Base-by-base conservation (phyloP, 2,329 filamentous ascomycete species). In the Aspergillaceae sp. region DNA sequence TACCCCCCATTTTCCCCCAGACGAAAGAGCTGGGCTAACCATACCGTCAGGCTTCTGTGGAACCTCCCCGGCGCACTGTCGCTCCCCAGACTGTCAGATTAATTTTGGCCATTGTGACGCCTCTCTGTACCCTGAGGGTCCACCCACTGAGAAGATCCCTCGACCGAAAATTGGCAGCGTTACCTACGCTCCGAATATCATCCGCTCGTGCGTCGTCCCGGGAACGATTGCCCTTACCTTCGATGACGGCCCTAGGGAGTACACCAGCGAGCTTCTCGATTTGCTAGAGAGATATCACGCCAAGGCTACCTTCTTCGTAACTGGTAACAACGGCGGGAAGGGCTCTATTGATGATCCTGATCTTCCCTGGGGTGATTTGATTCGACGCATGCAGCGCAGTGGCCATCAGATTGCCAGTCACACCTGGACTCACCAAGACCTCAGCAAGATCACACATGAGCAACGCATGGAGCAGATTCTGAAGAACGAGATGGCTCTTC, bases 241-340 rank as follows among this genome's bases (percentile, higher is more conserved):
- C 53, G 82, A 85, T 53, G 82, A 85, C 59, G 82, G 82, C 1
- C 82, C 82, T 26, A 77, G 77, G 51, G 63, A 72, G 19, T 83
- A 80, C 61, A 85, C 82, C 1, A 64, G 66, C 36, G 75, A 81
- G 49, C 72, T 86, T 8, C 70, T 85, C 8, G 77, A 84, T 55
- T 69, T 82, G 45, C 71, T 86, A 40, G 72, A 74, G 48, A 69
- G 66, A 28, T 81, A 83, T 57, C 68, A 74, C 29, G 80, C 78
- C 9, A 82, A 78, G 52, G 82, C 80, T 1, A 86, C 83, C 2
- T 86, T 86, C 61, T 85, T 84, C 62, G 71, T 85, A 50, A 79
- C 68, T 8, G 73, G 73, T 3, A 64, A 71, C 43, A 73, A 72
- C 51, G 73, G 70, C 41, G 68, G 63, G 11, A 71, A 69, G 49